Evolutionary conservation across 2,329 filamentous ascomycete genomes (phyloP), one percentile per base, ranked within the genome.

Genomic region (Sphaceloma murrayae): DNA sequence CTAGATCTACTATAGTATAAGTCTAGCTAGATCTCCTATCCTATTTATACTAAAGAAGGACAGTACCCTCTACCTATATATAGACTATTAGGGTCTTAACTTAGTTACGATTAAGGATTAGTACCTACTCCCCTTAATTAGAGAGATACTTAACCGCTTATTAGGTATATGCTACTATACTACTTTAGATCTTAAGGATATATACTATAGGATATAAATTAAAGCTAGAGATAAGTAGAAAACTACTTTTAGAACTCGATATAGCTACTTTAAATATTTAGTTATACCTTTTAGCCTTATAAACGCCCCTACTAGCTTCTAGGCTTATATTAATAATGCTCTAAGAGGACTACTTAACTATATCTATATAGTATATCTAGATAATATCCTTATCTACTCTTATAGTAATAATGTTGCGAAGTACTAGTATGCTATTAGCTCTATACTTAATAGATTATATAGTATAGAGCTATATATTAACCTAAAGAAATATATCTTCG

Each of bases 351-450:
- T 49, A 24, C 1, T 55, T 22, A 43, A 47, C 44, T 48, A 11
- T 39, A 47, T 49, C 33, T 56, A 47, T 48, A 32, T 54, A 18
- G 51, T 51, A 13, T 60, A 58, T 43, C 24, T 60, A 27, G 50
- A 61, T 48, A 47, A 62, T 50, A 61, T 62, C 31, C 39, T 62
- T 5, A 57, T 62, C 27, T n/a, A n/a, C n/a, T n/a, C n/a, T n/a
- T 62, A 52, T 48, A 52, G 43, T 36, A 29, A 45, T 5, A 11
- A 46, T 11, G 40, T 48, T 19, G 14, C 21, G 29, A 6, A 27
- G 31, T 5, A 45, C 32, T 8, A 46, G 33, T 32, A 34, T 13
- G 13, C 9, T 17, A 27, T 27, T n/a, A n/a, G n/a, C 7, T 27
- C 6, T 27, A 32, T 51, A 32, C 33, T 49, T 17, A 26, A 43